These are phyloP conservation scores for Clarireedia hainanense DNA, from an alignment of 2,329 filamentous ascomycete species.

Conservation along the genomic window DNA sequence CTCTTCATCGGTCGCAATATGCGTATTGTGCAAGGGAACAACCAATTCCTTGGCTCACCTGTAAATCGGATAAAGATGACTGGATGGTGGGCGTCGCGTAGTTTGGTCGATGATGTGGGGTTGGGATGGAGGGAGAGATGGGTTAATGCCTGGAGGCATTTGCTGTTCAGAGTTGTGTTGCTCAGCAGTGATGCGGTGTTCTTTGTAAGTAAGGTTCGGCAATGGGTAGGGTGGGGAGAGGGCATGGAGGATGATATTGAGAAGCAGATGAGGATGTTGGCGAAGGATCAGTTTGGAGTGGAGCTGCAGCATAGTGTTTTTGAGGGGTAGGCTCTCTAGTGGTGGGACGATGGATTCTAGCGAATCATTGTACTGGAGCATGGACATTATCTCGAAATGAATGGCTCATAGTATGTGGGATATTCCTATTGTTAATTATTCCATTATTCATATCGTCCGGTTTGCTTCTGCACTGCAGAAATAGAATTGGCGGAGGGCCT, in stretches of 20 bases:
- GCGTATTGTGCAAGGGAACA: slow-evolving; percentile 66
- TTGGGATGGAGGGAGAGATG: slow-evolving; percentile 55
- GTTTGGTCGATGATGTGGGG: slow-evolving; percentile 67
- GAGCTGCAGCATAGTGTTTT: slow-evolving; percentile 86
- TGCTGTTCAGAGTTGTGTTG: slow-evolving; percentile 75
- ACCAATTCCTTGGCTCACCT: slow-evolving; percentile 64
- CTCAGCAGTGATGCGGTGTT: slow-evolving; percentile 73
- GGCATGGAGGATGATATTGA: slow-evolving; percentile 96
- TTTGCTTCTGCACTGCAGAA: no score
- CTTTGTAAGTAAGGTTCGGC: slow-evolving; percentile 69
- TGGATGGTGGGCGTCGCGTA: slow-evolving; percentile 78
- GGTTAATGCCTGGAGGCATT: slow-evolving; percentile 64
- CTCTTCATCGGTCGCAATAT: slow-evolving; percentile 68
- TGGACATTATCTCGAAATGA: no score
- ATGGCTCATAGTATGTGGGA: no score
- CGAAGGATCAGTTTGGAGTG: slow-evolving; percentile 76
- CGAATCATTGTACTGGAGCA: no score
- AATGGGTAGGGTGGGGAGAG: slow-evolving; percentile 66
- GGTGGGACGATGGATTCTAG: neutral
- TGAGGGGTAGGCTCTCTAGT: slow-evolving; percentile 52
- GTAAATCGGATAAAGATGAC: slow-evolving; percentile 90
- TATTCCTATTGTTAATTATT: no score
- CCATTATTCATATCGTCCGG: no score
- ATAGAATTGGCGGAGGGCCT: no score
- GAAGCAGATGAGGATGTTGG: slow-evolving; percentile 76